Percentiles rank a stretch among this genome's conserved stretches.
phyloP scores from a whole-genome alignment of 2,329 filamentous ascomycete species.

The Venturia carpophila region DNA sequence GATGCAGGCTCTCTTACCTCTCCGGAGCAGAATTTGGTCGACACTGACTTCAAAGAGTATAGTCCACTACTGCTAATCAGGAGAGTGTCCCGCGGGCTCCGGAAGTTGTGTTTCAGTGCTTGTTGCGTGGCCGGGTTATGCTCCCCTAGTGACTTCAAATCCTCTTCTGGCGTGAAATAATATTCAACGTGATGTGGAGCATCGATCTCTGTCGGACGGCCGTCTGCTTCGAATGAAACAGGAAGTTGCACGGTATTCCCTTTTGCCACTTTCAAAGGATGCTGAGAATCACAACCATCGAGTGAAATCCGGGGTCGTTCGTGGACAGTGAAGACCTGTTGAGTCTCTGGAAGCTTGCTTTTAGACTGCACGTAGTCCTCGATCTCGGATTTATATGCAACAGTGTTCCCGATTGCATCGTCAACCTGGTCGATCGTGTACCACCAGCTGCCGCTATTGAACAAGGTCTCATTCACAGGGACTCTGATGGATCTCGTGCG shows the following conservation, averaged over 20 bases:
- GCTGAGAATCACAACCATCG: conserved; percentile 65
- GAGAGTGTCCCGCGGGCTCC: conserved; percentile 47
- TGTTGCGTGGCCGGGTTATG: conserved; percentile 51
- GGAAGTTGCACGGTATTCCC: conserved; percentile 62
- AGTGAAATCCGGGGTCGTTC: conserved; percentile 72
- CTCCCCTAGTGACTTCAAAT: conserved; percentile 61
- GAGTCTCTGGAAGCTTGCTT: conserved; percentile 53
- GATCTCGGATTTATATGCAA: conserved; percentile 59
- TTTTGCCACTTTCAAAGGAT: conserved; percentile 75
- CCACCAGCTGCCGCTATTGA: conserved; percentile 69
- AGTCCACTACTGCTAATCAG: conserved; percentile 69
- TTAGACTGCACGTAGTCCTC: conserved; percentile 61
- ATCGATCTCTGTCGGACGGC: conserved; percentile 48
- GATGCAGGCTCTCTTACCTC: conserved; percentile 90
- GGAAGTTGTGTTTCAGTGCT: neutral
- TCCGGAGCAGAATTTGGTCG: conserved; percentile 73
- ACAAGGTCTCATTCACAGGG: conserved; percentile 83
- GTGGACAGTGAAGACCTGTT: conserved; percentile 75
- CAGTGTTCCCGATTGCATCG: conserved; percentile 80
- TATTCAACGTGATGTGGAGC: conserved; percentile 68
- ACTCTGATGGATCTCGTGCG: conserved; percentile 66
- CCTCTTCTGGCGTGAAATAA: conserved; percentile 69
- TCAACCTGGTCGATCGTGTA: conserved; percentile 89
- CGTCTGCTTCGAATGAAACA: conserved; percentile 58
- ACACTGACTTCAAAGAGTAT: conserved; percentile 75